phyloP scores from a whole-genome alignment of 768 basidiomycete genomes.

The Collybia nuda region DNA sequence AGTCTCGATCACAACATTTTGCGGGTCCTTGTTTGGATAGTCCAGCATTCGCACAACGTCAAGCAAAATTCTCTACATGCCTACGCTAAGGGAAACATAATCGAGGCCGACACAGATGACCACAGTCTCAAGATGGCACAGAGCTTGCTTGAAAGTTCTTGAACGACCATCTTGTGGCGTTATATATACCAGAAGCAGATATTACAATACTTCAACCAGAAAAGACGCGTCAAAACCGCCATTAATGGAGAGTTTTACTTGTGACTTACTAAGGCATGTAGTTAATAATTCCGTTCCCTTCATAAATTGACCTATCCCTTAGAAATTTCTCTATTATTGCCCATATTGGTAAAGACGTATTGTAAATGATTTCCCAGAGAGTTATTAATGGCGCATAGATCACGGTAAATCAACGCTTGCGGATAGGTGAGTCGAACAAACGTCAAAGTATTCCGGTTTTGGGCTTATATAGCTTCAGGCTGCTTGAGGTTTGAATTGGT shows the following conservation, averaged over 20 bases:
- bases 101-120: conserved; percentile 4
- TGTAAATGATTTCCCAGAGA: not conserved
- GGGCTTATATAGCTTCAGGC: conserved; percentile 35
- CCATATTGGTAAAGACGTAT: conserved; percentile 69
- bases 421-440: conserved; percentile 57
- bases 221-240: conserved; percentile 33
- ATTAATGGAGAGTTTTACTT: conserved; percentile 62
- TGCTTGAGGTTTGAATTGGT: conserved; percentile 61
- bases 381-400: conserved; percentile 35
- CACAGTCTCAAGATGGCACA: conserved; percentile 31
- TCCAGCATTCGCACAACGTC: not conserved
- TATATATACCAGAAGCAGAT: conserved; percentile 13
- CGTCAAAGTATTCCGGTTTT: conserved; percentile 1
- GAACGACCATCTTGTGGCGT: conserved; percentile 6
- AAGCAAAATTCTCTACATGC: not conserved
- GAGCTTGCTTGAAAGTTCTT: conserved; percentile 24
- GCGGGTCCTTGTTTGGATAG: not conserved
- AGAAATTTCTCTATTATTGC: conserved; percentile 97
- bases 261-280: conserved; percentile 65
- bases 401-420: conserved; percentile 96
- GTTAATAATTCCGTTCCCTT: not conserved
- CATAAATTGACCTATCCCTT: conserved; percentile 3
- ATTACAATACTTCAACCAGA: conserved; percentile 28
- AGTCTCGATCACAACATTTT: conserved; percentile 12
- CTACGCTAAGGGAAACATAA: not conserved